These are phyloP conservation scores for Naegleria fowleri DNA, from an alignment of 208 protist species.

Conservation along the genomic window DNA sequence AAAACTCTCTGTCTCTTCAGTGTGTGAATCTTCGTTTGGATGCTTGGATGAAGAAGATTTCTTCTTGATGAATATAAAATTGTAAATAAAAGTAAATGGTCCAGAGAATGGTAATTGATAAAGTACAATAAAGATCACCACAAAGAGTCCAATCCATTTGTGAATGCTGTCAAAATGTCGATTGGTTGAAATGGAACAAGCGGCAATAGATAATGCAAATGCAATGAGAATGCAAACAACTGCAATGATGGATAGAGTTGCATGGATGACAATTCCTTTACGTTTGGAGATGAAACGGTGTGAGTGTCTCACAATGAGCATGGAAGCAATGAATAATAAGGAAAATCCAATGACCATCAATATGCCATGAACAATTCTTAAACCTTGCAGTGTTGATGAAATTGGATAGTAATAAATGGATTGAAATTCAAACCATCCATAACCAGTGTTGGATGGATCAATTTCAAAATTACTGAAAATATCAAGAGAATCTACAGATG, in stretches of 20 bases:
- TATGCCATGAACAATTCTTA: neutral
- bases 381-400: neutral
- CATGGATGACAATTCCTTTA: neutral
- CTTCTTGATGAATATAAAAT: neutral
- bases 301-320: neutral
- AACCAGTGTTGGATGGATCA: neutral
- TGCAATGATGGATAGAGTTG: neutral
- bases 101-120: neutral
- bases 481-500: neutral
- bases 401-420: neutral
- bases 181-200: neutral
- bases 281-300: neutral
- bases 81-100: neutral
- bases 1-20: neutral
- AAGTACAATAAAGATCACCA: neutral
- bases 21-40: neutral
- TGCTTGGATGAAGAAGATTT: neutral
- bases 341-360: neutral
- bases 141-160: neutral
- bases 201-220: neutral
- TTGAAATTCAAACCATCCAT: neutral
- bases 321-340: neutral
- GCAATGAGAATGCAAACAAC: neutral
- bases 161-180: neutral
- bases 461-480: neutral